Evolutionary conservation across 2,329 filamentous ascomycete species (phyloP).

Genomic region (Fusarium proliferatum): DNA sequence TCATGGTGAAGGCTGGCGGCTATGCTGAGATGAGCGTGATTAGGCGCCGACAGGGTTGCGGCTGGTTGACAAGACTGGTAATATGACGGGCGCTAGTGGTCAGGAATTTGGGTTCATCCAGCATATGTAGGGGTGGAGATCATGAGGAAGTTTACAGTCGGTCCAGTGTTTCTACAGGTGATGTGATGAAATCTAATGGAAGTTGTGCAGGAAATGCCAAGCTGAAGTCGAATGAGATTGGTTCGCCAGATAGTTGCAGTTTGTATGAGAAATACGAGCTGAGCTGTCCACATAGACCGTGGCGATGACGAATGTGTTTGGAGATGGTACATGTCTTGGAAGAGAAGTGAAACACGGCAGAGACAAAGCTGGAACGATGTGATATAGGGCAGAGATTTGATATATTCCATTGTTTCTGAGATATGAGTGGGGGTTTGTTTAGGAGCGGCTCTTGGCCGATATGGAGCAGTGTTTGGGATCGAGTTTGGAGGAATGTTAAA

Average conservation of each 20-base stretch:
- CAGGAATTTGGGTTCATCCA: constrained; percentile 4
- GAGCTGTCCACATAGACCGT: not conserved
- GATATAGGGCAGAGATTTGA: not conserved
- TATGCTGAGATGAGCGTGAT: constrained; percentile 12
- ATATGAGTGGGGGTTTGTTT: not conserved
- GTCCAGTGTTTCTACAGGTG: not conserved
- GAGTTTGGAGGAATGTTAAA: not conserved
- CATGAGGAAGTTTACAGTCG: not conserved
- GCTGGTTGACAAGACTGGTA: constrained; percentile 4
- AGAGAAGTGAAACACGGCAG: constrained; percentile 28
- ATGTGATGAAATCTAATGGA: not conserved
- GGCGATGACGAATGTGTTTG: not conserved
- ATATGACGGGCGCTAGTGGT: constrained; percentile 21
- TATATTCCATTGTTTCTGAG: constrained; percentile 6
- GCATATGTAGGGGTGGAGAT: constrained; percentile 11
- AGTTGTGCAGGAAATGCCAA: not conserved
- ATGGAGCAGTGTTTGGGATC: not conserved
- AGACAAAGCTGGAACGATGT: constrained; percentile 31
- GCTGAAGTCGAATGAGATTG: not conserved
- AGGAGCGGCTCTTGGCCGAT: not conserved
- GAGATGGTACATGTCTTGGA: constrained; percentile 29
- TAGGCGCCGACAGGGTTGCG: constrained; percentile 23
- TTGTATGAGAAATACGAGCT: not conserved
- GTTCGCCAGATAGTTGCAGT: not conserved
- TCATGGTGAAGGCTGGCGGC: constrained; percentile 15